Base-by-base conservation (phyloP, 345 rosid species). In the Draba incana region DNA sequence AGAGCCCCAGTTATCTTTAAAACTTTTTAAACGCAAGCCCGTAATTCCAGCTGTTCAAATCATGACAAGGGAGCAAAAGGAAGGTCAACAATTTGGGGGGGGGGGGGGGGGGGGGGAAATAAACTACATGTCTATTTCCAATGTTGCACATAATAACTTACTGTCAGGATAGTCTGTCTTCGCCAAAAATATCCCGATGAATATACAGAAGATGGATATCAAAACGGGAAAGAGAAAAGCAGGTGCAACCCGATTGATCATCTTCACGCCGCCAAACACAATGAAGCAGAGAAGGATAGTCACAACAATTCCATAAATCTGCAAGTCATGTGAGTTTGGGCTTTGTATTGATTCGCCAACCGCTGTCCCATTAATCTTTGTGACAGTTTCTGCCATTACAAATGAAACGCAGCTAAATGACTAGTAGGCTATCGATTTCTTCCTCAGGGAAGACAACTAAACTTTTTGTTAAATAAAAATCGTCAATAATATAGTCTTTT, bases 261-360 rank as follows among this genome's bases (percentile, higher is more conserved):
- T 92, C 85, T 91, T 95, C 80, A 92, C 99, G 8, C 98, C 99
- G 58, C 99, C 98, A 79, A 95, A 95, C 73, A 95, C 99, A 75
- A 95, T 86, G 83, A 95, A 83, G 88, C 97, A 88, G 33, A 95
- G 80, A 69, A 92, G 49, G 71, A 95, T 79, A 35, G 99, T 89
- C 78, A 95, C 87, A 66, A 89, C 86, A 71, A 95, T 83, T 75
- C 99, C 99, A 78, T 95, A 95, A 69, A 95, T 68, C 80, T 95
- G 99, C 74, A 95, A 78, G 78, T 95, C 98, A 70, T 95, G 99
- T 59, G 88, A 77, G 81, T 86, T 95, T 70, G 89, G 84, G 78
- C 89, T 88, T 58, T 88, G 77, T 46, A 77, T 68, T 39, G 77
- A 39, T 48, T 62, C 77, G 3, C 67, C 74, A 64, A 44, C 57